Base-by-base conservation (phyloP, 225 moss, liverwort and hornwort species). In the Bryoerythrophyllum caledonicum region DNA sequence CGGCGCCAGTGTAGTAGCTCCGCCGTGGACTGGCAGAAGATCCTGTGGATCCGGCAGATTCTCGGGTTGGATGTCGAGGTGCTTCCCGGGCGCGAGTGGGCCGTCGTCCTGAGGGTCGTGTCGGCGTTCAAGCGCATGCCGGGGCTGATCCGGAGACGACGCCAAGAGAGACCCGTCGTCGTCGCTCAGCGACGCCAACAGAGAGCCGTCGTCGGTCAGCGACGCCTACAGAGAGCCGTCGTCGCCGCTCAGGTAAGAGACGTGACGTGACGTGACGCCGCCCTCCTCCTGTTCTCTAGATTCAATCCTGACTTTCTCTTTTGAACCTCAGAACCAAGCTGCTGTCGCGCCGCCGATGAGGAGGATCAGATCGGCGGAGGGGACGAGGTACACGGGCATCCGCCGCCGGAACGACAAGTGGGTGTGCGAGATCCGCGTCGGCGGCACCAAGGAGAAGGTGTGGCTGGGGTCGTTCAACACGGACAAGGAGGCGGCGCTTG, bases 341-440 rank as follows among this genome's bases (percentile, higher is more conserved):
- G n/a, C n/a, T n/a, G n/a, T n/a, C n/a, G n/a, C n/a, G n/a, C n/a
- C n/a, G n/a, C n/a, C n/a, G n/a, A n/a, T n/a, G n/a, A 58, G 72
- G 25, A 78, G 72, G 56, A 34, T 77, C 3, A 63, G 51, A 12
- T 26, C 52, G 23, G 30, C 44, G 19, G 58, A 57, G 46, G n/a
- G 4, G 12, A 5, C 34, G 58, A 68, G 27, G 60, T 85, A 72
- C 68, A 82, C 64, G 37, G 82, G 85, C 38, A 64, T 85, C 65
- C 79, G 82, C 19, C 63, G 16, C 38, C 76, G 85, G 2, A 76
- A 76, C 38, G 79, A 69, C 53, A 85, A 85, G 72, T 85, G 85
- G 85, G 85, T 85, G 68, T 75, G 79, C 16, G 85, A 85, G 79
- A 85, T 85, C 23, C 41, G 85, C 64, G 76, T 85, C 60, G 63